A percentile compares a stretch with the other conserved stretches of the same genome.
phyloP scores from a whole-genome alignment of 2,329 filamentous ascomycete species.

The Bipolaris victoriae region DNA sequence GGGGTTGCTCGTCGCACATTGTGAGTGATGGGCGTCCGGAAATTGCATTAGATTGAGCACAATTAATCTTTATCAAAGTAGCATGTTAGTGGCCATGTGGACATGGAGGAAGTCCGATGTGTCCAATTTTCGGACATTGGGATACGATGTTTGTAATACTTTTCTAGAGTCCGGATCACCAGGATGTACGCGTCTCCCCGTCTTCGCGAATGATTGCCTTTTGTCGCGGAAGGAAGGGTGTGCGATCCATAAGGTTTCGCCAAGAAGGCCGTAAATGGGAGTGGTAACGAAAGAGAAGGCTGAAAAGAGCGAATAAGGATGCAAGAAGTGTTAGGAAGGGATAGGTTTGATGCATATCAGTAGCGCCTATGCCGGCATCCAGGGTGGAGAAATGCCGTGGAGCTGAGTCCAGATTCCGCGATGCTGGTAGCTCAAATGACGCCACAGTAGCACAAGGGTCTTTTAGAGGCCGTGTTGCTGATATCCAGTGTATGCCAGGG shows the following conservation, averaged over 20 bases:
- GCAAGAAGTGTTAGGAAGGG: constrained; percentile 3
- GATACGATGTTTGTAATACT: constrained; percentile 21
- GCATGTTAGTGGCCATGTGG: constrained; percentile 10
- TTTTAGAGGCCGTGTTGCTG: constrained; percentile 9
- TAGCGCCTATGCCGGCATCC: constrained; percentile 22
- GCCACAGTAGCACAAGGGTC: constrained; percentile 23
- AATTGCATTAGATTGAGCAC: constrained; percentile 29
- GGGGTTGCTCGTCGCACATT: constrained; percentile 20
- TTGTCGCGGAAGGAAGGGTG: constrained; percentile 8
- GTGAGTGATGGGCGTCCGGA: constrained; percentile 18
- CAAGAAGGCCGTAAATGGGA: constrained; percentile 23
- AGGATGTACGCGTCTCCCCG: constrained; percentile 15
- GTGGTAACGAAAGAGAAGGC: constrained; percentile 12
- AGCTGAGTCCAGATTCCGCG: constrained; percentile 25
- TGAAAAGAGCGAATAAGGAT: constrained; percentile 18
- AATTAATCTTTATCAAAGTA: constrained; percentile 25
- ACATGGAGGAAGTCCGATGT: constrained; percentile 18
- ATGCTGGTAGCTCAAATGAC: constrained; percentile 19
- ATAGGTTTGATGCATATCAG: constrained; percentile 15
- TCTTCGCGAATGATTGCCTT: constrained; percentile 23
- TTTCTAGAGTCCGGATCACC: constrained; percentile 21
- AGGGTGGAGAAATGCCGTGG: constrained; percentile 15
- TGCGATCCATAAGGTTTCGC: constrained; percentile 18
- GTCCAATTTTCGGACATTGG: constrained; percentile 17
- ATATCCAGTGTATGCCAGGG: constrained; percentile 6